Evolutionary conservation across 1,139 yeast genomes (phyloP), one percentile per base, ranked within the genome.

Genomic region (Hyphopichia fennica): DNA sequence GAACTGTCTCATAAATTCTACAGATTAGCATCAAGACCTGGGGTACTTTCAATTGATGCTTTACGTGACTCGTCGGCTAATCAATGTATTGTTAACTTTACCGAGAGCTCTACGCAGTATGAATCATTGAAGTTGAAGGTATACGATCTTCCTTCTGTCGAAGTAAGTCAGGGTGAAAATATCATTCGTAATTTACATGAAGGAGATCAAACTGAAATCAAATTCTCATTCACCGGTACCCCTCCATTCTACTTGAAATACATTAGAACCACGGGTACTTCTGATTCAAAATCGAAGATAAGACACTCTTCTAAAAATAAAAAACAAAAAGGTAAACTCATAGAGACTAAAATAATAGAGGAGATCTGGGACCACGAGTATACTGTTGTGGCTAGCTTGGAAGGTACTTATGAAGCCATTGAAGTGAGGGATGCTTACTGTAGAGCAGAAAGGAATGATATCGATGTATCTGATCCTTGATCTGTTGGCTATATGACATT

Each of bases 351-450:
- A 48, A 82, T 87, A 3, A 81, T 91, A 27, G 72, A 80, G 8
- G 84, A 84, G 50, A 87, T 91, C 29, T 70, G 79, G 65, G 84
- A 79, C 2, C 65, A 81, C 54, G 88, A 84, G 52, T 82, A 88
- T 58, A 75, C 81, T 39, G 84, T 87, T 4, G 69, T 76, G 56
- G 93, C 96, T 1, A 87, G 89, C 51, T 70, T 88, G 51, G 96
- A 91, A 59, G 99, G 99, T 36, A 86, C 90, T 3, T 93, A 95
- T 58, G 96, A 91, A 61, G 97, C 97, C 8, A 78, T 88, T 34
- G 90, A 87, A 54, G 81, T 93, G 11, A 79, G 81, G 43, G 99
- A 93, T 65, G 85, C 85, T 15, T 86, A 69, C 62, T 93, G 99
- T 71, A 70, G 67, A 27, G 87, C 85, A 3, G 64, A 62, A 43